Evolutionary conservation across 176 grass and related monocot species (phyloP).

Genomic region (Pontederia paniculata): DNA sequence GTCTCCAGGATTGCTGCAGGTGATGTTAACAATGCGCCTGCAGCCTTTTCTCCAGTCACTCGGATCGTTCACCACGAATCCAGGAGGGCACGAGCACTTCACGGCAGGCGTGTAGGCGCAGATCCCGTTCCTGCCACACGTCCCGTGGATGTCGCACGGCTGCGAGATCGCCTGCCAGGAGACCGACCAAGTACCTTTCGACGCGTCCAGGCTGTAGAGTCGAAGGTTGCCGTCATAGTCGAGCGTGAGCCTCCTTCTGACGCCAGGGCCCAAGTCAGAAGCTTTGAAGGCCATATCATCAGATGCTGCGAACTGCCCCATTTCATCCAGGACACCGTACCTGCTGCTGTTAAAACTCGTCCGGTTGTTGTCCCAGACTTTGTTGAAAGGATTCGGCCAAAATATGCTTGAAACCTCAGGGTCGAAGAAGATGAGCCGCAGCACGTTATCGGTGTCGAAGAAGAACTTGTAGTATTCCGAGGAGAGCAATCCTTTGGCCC

Average conservation of each 20-base stretch:
- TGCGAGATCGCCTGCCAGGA: conserved; percentile 35
- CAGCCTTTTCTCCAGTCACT: conserved; percentile 29
- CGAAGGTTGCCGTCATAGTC: conserved; percentile 44
- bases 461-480: conserved; percentile 28
- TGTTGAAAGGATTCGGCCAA: conserved; percentile 28
- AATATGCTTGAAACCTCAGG: conserved; percentile 30
- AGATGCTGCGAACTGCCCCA: conserved; percentile 18
- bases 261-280: conserved; percentile 23
- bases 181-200: conserved; percentile 29
- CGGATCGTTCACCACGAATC: conserved; percentile 17
- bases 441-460: conserved; percentile 18
- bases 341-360: conserved; percentile 30
- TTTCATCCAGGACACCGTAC: conserved; percentile 2
- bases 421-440: conserved; percentile 18
- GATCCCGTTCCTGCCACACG: too few species aligned
- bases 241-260: conserved; percentile 32
- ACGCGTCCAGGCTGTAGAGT: conserved; percentile 25
- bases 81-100: conserved; percentile 28
- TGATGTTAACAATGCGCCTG: conserved; percentile 21
- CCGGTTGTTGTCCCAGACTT: conserved; percentile 6
- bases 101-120: not conserved
- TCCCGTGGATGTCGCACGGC: conserved; percentile 10
- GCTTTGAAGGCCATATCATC: conserved; percentile 19
- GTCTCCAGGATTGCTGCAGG: not conserved
- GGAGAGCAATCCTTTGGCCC: not conserved